These are phyloP conservation scores for Lactarius sanguifluus DNA, from an alignment of 768 basidiomycete species.

Conservation along the genomic window DNA sequence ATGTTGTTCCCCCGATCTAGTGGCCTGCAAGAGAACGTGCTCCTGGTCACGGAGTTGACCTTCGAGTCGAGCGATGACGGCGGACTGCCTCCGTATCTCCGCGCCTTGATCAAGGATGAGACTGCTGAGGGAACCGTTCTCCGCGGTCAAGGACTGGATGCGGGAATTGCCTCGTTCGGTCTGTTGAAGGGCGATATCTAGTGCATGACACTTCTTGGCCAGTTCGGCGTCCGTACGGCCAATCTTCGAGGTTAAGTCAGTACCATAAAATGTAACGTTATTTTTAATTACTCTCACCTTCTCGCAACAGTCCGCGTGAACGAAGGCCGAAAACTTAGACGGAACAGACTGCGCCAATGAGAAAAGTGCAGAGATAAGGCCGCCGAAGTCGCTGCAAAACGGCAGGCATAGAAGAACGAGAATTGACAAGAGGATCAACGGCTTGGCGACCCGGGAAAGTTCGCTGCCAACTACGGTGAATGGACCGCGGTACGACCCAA, in stretches of 20 bases:
- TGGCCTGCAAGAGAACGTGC: background rate
- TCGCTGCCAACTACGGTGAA: background rate
- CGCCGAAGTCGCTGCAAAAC: background rate
- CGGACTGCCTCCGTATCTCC: conserved; percentile 4
- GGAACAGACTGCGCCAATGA: background rate
- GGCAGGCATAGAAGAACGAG: conserved; percentile 4
- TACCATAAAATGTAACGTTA: background rate
- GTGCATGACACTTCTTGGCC: conserved; percentile 1
- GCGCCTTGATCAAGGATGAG: conserved; percentile 2
- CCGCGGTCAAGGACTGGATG: conserved; percentile 9
- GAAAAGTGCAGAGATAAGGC: background rate
- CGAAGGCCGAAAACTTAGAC: background rate
- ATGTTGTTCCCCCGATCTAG: background rate
- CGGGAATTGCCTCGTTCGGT: background rate
- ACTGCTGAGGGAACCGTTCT: conserved; percentile 3
- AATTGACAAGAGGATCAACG: background rate
- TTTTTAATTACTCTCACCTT: background rate
- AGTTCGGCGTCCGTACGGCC: background rate
- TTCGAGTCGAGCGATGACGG: conserved; percentile 4
- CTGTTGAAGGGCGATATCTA: conserved; percentile 13
- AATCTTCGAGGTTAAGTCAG: background rate
- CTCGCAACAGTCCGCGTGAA: conserved; percentile 2
- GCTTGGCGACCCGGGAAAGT: no score
- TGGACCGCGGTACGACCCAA: background rate
- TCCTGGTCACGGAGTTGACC: conserved; percentile 1